phyloP scores from a whole-genome alignment of 495 filamentous ascomycete genomes.

The Penicillium canariense region DNA sequence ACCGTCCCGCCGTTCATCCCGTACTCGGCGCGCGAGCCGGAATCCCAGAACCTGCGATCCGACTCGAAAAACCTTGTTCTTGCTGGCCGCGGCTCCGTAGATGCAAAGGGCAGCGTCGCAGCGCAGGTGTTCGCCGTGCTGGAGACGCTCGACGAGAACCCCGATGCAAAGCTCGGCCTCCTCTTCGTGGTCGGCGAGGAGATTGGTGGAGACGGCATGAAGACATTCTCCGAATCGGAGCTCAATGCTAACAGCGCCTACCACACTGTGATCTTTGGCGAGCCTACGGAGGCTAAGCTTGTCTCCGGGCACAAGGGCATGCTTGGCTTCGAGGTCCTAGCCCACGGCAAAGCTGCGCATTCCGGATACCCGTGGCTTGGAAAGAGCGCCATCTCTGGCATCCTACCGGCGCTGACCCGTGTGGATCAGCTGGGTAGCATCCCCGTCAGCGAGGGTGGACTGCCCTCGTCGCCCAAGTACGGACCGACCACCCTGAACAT shows the following conservation, averaged over 20 bases:
- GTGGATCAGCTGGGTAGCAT: slow-evolving; percentile 55
- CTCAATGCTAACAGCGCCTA: slow-evolving; percentile 42
- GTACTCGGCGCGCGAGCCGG: slow-evolving; percentile 28
- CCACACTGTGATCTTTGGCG: slow-evolving; percentile 79
- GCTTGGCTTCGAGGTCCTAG: slow-evolving; percentile 58
- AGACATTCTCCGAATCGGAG: slow-evolving; percentile 40
- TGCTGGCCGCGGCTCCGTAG: slow-evolving; percentile 78
- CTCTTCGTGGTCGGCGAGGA: slow-evolving; percentile 94
- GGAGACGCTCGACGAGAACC: slow-evolving; percentile 51
- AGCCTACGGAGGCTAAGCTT: slow-evolving; percentile 84
- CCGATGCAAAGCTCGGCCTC: slow-evolving; percentile 56
- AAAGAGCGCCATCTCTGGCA: slow-evolving; percentile 69
- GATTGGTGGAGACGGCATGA: slow-evolving; percentile 81
- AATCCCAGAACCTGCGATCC: slow-evolving; percentile 8
- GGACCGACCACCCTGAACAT: slow-evolving; percentile 88
- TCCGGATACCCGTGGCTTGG: slow-evolving; percentile 88
- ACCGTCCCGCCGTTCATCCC: slow-evolving; percentile 68
- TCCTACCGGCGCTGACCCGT: slow-evolving; percentile 63
- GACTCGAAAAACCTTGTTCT: slow-evolving; percentile 48
- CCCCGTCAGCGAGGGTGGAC: slow-evolving; percentile 42
- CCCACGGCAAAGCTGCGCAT: slow-evolving; percentile 77
- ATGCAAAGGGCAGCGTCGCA: slow-evolving; percentile 88
- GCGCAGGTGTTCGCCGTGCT: slow-evolving; percentile 68
- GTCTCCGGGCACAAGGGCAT: slow-evolving; percentile 90
- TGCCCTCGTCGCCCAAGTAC: slow-evolving; percentile 73